These are phyloP conservation scores for Echites panduratus DNA, from an alignment of 257 asterid genomes.

Conservation along the genomic window DNA sequence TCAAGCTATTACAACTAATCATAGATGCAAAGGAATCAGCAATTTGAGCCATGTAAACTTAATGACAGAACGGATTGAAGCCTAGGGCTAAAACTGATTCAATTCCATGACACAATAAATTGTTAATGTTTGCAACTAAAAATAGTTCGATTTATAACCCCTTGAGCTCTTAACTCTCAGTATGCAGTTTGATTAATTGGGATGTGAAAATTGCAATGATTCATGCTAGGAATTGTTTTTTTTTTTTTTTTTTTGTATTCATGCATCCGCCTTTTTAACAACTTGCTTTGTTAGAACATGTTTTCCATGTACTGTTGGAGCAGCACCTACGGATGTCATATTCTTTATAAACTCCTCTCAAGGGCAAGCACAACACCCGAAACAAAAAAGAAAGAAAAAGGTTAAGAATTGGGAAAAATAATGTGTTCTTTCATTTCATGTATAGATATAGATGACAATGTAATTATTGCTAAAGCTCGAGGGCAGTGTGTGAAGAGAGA, in stretches of 20 bases:
- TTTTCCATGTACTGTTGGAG: conserved; percentile 12
- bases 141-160: background rate
- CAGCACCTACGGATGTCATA: conserved; percentile 2
- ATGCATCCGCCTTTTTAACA: conserved; percentile 15
- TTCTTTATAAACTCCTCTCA: background rate
- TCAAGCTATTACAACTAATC: conserved; percentile 32
- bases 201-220: conserved; percentile 24
- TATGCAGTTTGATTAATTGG: conserved; percentile 16
- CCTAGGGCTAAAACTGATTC: conserved; percentile 56
- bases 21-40: conserved; percentile 54
- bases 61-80: conserved; percentile 64
- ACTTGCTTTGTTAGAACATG: conserved; percentile 10
- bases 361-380: background rate
- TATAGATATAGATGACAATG: background rate
- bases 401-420: background rate
- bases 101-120: conserved; percentile 14
- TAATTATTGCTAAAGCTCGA: background rate
- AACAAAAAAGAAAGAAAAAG: background rate
- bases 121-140: background rate
- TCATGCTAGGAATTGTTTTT: conserved; percentile 17
- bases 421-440: background rate
- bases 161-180: background rate
- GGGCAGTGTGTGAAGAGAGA: background rate
- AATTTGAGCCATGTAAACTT: conserved; percentile 74
- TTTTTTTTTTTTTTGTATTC: too few species aligned